Percentiles rank a stretch among this genome's conserved stretches.
Conservation (phyloP, 768 basidiomycete species). For the Suillus spraguei region DNA sequence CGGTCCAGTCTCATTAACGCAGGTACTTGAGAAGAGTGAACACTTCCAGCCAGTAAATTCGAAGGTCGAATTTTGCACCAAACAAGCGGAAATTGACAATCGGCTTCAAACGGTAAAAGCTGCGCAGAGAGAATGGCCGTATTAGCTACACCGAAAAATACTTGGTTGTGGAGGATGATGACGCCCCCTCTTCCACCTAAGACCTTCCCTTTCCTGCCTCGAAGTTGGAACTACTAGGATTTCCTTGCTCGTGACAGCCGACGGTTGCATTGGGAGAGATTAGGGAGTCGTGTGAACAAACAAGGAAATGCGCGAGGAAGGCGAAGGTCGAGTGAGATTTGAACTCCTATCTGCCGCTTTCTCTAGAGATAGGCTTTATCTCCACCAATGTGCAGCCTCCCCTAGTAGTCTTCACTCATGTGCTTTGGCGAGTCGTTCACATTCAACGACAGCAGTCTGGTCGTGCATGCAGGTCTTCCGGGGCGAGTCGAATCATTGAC, state of each 20-base stretch:
- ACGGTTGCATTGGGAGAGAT: constrained; percentile 43
- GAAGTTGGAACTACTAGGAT: constrained; percentile 5
- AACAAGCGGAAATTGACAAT: constrained; percentile 29
- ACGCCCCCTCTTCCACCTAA: constrained; percentile 7
- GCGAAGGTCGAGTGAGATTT: constrained; percentile 49
- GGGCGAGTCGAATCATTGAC: not conserved
- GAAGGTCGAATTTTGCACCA: constrained; percentile 42
- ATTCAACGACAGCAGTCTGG: constrained; percentile 1
- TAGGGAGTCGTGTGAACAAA: constrained; percentile 57
- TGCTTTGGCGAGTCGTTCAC: not conserved
- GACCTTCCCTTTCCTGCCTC: constrained; percentile 22
- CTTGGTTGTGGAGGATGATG: constrained; percentile 45
- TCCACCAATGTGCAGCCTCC: not conserved
- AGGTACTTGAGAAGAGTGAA: constrained; percentile 60
- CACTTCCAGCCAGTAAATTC: constrained; percentile 50
- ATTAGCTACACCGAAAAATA: constrained; percentile 26
- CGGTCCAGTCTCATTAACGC: constrained; percentile 1
- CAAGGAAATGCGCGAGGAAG: constrained; percentile 47
- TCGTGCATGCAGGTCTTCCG: not conserved
- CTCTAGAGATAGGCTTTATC: not conserved
- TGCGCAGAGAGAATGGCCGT: constrained; percentile 21
- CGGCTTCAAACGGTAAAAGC: constrained; percentile 23
- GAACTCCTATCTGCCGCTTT: not conserved
- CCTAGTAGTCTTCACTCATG: not conserved
- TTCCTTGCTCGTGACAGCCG: constrained; percentile 24